Percentiles rank a stretch among this genome's conserved stretches.
phyloP scores from a whole-genome alignment of 2,329 filamentous ascomycete genomes.

The Sordariomycetes sp. region DNA sequence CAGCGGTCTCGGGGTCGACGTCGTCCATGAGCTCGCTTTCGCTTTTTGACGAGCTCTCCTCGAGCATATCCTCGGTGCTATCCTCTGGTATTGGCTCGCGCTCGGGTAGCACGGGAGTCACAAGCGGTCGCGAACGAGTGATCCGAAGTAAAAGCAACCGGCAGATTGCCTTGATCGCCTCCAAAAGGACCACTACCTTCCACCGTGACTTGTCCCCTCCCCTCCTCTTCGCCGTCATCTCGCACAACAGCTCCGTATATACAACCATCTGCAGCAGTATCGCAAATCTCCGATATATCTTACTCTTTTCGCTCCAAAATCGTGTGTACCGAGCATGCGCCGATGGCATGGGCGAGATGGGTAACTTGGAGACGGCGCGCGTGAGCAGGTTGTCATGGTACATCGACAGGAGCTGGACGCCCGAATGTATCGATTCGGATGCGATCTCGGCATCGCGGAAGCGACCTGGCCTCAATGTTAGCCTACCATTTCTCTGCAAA shows the following conservation, averaged over 20 bases:
- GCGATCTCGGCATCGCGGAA: slow-evolving; percentile 91
- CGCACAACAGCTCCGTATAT: slow-evolving; percentile 93
- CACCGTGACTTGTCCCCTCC: slow-evolving; percentile 73
- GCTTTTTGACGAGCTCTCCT: slow-evolving; percentile 21
- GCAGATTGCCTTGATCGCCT: slow-evolving; percentile 80
- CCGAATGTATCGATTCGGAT: slow-evolving; percentile 83
- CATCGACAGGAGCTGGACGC: slow-evolving; percentile 79
- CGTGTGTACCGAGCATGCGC: slow-evolving; percentile 58
- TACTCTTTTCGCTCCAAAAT: slow-evolving; percentile 54
- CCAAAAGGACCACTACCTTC: slow-evolving; percentile 78
- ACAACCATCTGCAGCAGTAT: slow-evolving; percentile 80
- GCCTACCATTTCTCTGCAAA: neutral
- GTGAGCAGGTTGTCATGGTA: slow-evolving; percentile 87
- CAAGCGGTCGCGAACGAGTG: slow-evolving; percentile 72
- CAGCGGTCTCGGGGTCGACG: slow-evolving; percentile 16
- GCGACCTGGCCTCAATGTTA: slow-evolving; percentile 42
- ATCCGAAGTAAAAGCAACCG: slow-evolving; percentile 70
- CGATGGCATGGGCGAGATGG: slow-evolving; percentile 42
- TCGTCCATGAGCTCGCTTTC: slow-evolving; percentile 34
- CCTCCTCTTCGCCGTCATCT: slow-evolving; percentile 87
- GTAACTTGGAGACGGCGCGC: slow-evolving; percentile 49
- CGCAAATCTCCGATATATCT: slow-evolving; percentile 72
- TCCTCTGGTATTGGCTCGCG: slow-evolving; percentile 65
- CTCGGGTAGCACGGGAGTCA: slow-evolving; percentile 79
- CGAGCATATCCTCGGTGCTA: slow-evolving; percentile 33